phyloP scores from a whole-genome alignment of 257 asterid species.

The Rauvolfia tetraphylla region DNA sequence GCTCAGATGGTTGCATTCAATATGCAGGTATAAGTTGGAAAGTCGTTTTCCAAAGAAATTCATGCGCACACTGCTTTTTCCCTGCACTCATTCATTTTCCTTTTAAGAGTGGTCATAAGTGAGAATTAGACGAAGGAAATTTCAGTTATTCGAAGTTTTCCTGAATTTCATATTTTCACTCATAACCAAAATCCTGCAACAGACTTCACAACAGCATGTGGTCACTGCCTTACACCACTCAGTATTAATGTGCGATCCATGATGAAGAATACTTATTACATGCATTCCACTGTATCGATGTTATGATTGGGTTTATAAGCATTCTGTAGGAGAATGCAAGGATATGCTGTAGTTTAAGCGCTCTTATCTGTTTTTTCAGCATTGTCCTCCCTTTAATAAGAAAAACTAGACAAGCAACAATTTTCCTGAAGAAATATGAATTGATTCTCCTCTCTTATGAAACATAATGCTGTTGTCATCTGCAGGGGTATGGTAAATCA shows the following conservation, averaged over 20 bases:
- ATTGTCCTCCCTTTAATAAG: background rate
- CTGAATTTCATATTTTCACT: too few relatives aligned
- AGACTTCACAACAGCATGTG: too few relatives aligned
- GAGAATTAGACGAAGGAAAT: too few relatives aligned
- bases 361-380: background rate
- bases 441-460: background rate
- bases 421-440: background rate
- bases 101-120: background rate
- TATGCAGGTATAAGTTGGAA: constrained; percentile 67
- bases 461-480: background rate
- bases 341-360: background rate
- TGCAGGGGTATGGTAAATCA: constrained; percentile 84
- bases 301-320: background rate
- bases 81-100: background rate
- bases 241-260: too few relatives aligned
- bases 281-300: background rate
- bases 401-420: background rate
- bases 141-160: too few relatives aligned
- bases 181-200: too few relatives aligned
- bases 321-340: background rate
- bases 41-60: background rate
- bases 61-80: background rate
- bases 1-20: constrained; percentile 98
- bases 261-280: background rate
- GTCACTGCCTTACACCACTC: background rate